Conservation (phyloP, 108 stramenopile species). For the Chaetoceros muelleri region DNA sequence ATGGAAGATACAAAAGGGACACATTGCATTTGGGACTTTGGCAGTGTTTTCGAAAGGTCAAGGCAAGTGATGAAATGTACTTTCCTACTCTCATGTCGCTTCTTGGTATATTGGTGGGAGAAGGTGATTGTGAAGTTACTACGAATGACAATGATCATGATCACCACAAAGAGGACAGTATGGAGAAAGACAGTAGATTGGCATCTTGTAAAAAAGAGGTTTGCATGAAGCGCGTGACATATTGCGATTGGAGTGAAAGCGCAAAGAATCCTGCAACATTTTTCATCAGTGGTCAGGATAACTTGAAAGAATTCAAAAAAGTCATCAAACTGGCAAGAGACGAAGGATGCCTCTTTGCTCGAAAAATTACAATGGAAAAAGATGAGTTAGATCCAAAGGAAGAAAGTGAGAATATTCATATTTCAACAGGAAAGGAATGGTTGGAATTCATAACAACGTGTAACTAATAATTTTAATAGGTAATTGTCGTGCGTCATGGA, state of each 20-base stretch:
- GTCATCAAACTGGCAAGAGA: slow-evolving; percentile 46
- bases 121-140: slow-evolving; percentile 9
- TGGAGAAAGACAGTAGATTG: background rate
- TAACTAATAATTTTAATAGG: no score
- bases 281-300: slow-evolving; percentile 6
- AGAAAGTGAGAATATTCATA: no score
- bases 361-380: slow-evolving; percentile 36
- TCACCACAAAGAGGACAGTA: background rate
- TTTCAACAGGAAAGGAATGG: no score
- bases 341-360: slow-evolving; percentile 70
- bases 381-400: no score
- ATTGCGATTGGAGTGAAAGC: slow-evolving; percentile 71
- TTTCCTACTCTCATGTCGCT: slow-evolving; percentile 67
- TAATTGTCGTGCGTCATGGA: no score
- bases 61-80: slow-evolving; percentile 83
- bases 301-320: slow-evolving; percentile 34
- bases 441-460: no score
- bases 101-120: slow-evolving; percentile 29
- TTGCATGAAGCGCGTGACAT: slow-evolving; percentile 35
- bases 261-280: slow-evolving; percentile 75
- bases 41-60: slow-evolving; percentile 51
- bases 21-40: slow-evolving; percentile 50
- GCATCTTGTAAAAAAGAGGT: background rate
- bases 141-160: slow-evolving; percentile 10
- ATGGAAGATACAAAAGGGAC: slow-evolving; percentile 13